These are phyloP conservation scores for Colletotrichum aenigma DNA, from an alignment of 2,329 filamentous ascomycete species.

Conservation along the genomic window DNA sequence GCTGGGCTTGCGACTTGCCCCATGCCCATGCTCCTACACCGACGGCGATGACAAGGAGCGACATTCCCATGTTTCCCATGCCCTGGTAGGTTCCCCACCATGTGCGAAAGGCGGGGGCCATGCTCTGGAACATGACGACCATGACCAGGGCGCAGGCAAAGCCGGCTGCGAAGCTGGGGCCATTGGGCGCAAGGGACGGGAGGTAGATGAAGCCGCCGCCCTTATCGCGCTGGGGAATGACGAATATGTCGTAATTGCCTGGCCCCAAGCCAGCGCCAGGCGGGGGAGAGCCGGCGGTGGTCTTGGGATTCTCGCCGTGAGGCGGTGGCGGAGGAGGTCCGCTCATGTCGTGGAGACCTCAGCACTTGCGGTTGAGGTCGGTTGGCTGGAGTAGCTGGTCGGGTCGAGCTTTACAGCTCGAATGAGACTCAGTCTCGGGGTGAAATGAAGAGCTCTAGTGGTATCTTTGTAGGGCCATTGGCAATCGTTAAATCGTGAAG, in stretches of 20 bases:
- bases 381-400: not conserved
- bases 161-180: constrained; percentile 90
- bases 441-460: constrained; percentile 29
- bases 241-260: constrained; percentile 96
- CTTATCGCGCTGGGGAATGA: constrained; percentile 90
- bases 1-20: constrained; percentile 20
- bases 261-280: constrained; percentile 71
- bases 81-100: constrained; percentile 77
- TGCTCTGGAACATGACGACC: constrained; percentile 73
- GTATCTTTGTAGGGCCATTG: constrained; percentile 41
- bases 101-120: constrained; percentile 73
- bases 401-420: not conserved
- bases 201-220: constrained; percentile 92
- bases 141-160: constrained; percentile 77
- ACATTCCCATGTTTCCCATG: constrained; percentile 74
- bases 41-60: constrained; percentile 73
- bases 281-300: constrained; percentile 54
- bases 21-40: constrained; percentile 77
- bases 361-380: constrained; percentile 19
- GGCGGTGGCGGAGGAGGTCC: constrained; percentile 82
- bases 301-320: constrained; percentile 79
- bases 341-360: constrained; percentile 42
- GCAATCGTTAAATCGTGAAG: constrained; percentile 33
- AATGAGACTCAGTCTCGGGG: not conserved
- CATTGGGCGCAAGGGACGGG: constrained; percentile 83